phyloP scores from a whole-genome alignment of 495 filamentous ascomycete species.

The Aspergillus diversus region DNA sequence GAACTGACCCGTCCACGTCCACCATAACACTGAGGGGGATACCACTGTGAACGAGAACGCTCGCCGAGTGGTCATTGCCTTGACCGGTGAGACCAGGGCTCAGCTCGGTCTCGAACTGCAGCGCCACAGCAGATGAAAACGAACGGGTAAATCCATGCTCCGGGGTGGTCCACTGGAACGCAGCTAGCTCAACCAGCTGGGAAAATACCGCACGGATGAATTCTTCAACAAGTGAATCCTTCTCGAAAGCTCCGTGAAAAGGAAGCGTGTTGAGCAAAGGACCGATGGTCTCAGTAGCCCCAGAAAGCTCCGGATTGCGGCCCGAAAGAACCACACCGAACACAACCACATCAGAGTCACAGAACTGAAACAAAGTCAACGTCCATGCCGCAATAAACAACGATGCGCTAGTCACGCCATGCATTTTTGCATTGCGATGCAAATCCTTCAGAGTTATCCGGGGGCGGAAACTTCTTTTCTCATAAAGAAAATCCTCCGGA shows the following conservation, averaged over 20 bases:
- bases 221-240: background rate
- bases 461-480: background rate
- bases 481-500: background rate
- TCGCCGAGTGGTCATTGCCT: background rate
- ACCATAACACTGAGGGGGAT: background rate
- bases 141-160: background rate
- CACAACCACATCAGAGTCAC: conserved; percentile 1
- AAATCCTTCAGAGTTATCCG: background rate
- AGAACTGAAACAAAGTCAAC: background rate
- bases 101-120: conserved; percentile 3
- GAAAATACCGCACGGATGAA: background rate
- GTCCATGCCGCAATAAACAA: conserved; percentile 1
- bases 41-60: background rate
- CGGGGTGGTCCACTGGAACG: background rate
- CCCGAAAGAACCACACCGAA: conserved; percentile 3
- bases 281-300: background rate
- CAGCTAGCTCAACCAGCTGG: background rate
- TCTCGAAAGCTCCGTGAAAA: background rate
- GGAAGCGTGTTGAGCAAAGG: conserved; percentile 1
- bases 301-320: background rate
- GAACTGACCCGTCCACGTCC: background rate
- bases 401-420: background rate
- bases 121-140: conserved; percentile 2
- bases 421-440: background rate
- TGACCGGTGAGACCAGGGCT: background rate